Evolutionary conservation across 176 grass and related monocot species (phyloP).

Genomic region (Cenchrus fungigraminus): DNA sequence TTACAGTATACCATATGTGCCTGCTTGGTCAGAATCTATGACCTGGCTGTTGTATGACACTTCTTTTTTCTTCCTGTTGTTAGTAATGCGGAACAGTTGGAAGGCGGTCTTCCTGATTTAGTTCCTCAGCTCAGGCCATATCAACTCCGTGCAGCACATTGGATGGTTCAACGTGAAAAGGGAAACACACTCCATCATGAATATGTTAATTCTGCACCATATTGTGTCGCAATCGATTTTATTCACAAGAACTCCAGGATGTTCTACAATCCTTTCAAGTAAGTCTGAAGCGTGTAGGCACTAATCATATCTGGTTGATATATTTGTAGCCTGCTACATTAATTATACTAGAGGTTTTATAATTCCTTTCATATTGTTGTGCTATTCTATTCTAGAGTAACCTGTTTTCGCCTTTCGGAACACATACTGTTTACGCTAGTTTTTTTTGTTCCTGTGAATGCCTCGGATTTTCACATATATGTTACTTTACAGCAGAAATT

Average conservation of each 20-base stretch:
- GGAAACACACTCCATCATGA: conserved; percentile 31
- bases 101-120: conserved; percentile 70
- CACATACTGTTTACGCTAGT: background rate
- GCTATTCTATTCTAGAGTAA: background rate
- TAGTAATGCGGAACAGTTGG: conserved; percentile 53
- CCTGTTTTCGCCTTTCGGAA: background rate
- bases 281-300: conserved; percentile 39
- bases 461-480: background rate
- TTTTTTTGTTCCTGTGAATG: background rate
- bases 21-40: background rate
- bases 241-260: conserved; percentile 71
- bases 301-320: conserved; percentile 33
- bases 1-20: conserved; percentile 26
- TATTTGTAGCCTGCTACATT: conserved; percentile 18
- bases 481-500: background rate
- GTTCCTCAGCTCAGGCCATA: conserved; percentile 87
- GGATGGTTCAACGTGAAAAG: conserved; percentile 94
- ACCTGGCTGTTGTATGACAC: conserved; percentile 23
- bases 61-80: conserved; percentile 38
- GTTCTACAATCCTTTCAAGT: conserved; percentile 99
- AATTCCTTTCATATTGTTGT: conserved; percentile 24
- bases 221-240: conserved; percentile 79
- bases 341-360: conserved; percentile 18
- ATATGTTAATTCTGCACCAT: conserved; percentile 59
- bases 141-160: conserved; percentile 89